Conservation (phyloP, 345 rosid species). For the Geranium brycei region DNA sequence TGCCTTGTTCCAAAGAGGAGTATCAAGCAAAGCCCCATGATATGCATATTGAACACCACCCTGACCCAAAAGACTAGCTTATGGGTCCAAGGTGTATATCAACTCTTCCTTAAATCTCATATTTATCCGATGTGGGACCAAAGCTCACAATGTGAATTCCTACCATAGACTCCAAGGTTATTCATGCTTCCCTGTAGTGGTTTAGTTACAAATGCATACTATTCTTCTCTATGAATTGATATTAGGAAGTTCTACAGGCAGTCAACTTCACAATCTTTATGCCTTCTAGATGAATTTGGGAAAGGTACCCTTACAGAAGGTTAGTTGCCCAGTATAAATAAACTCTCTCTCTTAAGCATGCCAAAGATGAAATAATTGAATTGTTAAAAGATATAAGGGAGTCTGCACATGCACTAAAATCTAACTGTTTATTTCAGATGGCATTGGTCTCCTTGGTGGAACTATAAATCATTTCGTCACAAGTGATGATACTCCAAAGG, state of each 20-base stretch:
- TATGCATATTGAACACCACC: too few species aligned
- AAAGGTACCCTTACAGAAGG: constrained; percentile 99
- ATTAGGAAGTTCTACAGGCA: constrained; percentile 35
- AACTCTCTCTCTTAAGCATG: neutral
- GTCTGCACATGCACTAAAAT: neutral
- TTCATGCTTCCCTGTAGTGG: neutral
- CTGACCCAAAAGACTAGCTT: too few species aligned
- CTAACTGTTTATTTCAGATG: constrained; percentile 42
- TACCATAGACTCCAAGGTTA: neutral
- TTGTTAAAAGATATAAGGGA: neutral
- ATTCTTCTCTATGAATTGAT: constrained; percentile 3
- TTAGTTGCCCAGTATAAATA: constrained; percentile 14
- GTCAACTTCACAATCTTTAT: constrained; percentile 80
- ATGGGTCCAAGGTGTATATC: too few species aligned
- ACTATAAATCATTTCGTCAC: constrained; percentile 58
- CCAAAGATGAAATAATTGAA: neutral
- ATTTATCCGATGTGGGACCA: too few species aligned
- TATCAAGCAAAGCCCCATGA: too few species aligned
- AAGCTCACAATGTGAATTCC: neutral
- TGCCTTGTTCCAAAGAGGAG: too few species aligned
- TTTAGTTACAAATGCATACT: neutral
- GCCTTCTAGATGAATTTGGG: constrained; percentile 93
- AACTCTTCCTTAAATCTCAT: too few species aligned
- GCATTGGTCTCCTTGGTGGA: constrained; percentile 94
- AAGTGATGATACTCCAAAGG: constrained; percentile 72